These are phyloP conservation scores for Protea cynaroides DNA, from an alignment of 164 flowering plant genomes.

Conservation along the genomic window DNA sequence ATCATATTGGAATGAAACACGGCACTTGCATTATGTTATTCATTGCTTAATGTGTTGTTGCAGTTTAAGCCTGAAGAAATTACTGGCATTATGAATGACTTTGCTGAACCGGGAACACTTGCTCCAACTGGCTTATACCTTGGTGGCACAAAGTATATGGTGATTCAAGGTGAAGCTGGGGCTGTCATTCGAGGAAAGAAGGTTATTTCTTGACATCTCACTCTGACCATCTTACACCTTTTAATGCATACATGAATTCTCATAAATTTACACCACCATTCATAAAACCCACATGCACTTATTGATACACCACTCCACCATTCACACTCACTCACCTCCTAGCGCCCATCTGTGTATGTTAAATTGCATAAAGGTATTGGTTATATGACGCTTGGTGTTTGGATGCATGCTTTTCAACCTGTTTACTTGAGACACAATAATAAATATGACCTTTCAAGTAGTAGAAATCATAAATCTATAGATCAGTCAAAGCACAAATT, in stretches of 20 bases:
- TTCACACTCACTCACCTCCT: too few relatives aligned
- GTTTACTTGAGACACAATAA: not conserved
- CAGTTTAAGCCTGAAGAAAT: constrained; percentile 48
- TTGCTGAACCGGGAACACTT: constrained; percentile 43
- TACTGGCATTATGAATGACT: constrained; percentile 35
- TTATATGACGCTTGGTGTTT: too few relatives aligned
- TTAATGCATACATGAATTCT: too few relatives aligned
- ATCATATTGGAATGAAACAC: too few relatives aligned
- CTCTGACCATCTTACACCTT: not conserved
- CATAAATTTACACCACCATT: too few relatives aligned
- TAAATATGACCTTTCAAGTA: not conserved
- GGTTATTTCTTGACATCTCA: constrained; percentile 17
- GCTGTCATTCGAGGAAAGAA: constrained; percentile 51
- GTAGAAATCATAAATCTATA: not conserved
- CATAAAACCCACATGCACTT: not conserved
- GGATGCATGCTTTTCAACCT: too few relatives aligned
- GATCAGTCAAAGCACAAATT: not conserved
- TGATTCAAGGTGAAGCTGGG: constrained; percentile 43
- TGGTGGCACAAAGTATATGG: constrained; percentile 38
- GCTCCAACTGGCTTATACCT: constrained; percentile 47
- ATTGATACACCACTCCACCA: not conserved
- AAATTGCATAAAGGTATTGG: too few relatives aligned
- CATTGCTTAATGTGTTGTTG: constrained; percentile 6
- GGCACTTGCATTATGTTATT: not conserved
- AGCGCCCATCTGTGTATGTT: too few relatives aligned